Evolutionary conservation across 2,329 filamentous ascomycete genomes (phyloP).

Genomic region (Cytospora paraplurivora): DNA sequence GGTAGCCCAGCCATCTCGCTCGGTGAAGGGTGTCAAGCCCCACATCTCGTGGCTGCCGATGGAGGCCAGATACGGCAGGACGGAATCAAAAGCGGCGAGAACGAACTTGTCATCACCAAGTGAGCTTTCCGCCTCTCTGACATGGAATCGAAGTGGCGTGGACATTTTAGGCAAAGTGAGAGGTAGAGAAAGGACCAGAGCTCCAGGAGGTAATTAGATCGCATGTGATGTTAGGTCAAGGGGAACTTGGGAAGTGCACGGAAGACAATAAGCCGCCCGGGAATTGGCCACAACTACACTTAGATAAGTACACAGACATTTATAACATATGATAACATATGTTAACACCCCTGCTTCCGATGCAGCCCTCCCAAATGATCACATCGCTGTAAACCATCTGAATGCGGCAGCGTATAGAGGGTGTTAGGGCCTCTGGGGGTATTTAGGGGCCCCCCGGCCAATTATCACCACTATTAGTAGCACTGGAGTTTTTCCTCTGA

Average conservation of each 20-base stretch:
- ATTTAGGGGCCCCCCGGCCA: too few relatives aligned
- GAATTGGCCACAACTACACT: neutral
- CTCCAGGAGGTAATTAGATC: neutral
- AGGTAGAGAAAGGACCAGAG: neutral
- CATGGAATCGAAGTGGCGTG: neutral
- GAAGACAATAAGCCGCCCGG: neutral
- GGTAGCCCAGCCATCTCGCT: conserved; percentile 7
- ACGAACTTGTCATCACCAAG: neutral
- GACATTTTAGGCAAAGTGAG: neutral
- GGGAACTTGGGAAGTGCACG: neutral
- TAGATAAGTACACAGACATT: too few relatives aligned
- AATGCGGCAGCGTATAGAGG: too few relatives aligned
- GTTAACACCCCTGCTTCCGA: too few relatives aligned
- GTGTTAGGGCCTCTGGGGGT: too few relatives aligned
- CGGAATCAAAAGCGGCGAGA: neutral
- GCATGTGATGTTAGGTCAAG: neutral
- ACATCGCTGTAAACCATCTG: too few relatives aligned
- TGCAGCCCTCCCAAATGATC: too few relatives aligned
- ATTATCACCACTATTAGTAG: too few relatives aligned
- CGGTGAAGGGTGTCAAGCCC: conserved; percentile 6
- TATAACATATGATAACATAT: too few relatives aligned
- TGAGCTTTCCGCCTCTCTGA: conserved; percentile 1
- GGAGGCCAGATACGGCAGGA: conserved; percentile 9
- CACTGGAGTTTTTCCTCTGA: too few relatives aligned
- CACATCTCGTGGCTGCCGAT: conserved; percentile 17